phyloP scores from a whole-genome alignment of 1,284 basidiomycete species.

The Boletellus sp. region DNA sequence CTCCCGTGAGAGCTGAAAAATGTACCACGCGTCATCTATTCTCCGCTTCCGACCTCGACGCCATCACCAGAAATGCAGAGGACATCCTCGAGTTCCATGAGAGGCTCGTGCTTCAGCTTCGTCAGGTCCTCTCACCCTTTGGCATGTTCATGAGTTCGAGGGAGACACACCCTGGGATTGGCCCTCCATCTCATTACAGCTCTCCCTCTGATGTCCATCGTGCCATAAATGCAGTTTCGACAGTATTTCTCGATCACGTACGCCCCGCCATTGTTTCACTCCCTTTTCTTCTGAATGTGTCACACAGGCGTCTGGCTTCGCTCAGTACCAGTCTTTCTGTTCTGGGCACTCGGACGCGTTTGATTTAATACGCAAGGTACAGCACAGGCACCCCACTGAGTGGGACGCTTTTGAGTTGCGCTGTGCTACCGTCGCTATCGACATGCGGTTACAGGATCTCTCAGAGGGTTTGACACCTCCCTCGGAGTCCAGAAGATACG shows the following conservation, averaged over 20 bases:
- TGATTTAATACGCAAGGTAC: conserved; percentile 64
- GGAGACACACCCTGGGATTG: conserved; percentile 16
- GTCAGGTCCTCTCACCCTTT: conserved; percentile 50
- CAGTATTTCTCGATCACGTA: conserved; percentile 67
- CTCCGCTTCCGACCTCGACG: conserved; percentile 50
- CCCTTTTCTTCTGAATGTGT: conserved; percentile 6
- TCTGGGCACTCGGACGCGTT: conserved; percentile 79
- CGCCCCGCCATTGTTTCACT: conserved; percentile 19
- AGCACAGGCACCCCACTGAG: conserved; percentile 59
- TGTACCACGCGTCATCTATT: conserved; percentile 44
- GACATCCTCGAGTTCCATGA: conserved; percentile 76
- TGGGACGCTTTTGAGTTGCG: conserved; percentile 82
- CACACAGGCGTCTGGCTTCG: conserved; percentile 68
- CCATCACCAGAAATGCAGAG: conserved; percentile 68
- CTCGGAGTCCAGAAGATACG: conserved; percentile 15
- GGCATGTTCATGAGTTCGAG: conserved; percentile 42
- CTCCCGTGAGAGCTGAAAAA: conserved; percentile 36
- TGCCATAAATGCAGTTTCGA: conserved; percentile 56
- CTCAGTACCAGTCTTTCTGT: conserved; percentile 80
- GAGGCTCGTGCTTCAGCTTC: conserved; percentile 60
- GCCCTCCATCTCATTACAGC: background rate
- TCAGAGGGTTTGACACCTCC: background rate
- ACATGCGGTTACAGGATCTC: conserved; percentile 29
- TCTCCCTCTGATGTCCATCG: conserved; percentile 28
- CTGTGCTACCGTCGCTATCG: conserved; percentile 54